phyloP scores from a whole-genome alignment of 2,329 filamentous ascomycete species.

The Aspergillus felis region DNA sequence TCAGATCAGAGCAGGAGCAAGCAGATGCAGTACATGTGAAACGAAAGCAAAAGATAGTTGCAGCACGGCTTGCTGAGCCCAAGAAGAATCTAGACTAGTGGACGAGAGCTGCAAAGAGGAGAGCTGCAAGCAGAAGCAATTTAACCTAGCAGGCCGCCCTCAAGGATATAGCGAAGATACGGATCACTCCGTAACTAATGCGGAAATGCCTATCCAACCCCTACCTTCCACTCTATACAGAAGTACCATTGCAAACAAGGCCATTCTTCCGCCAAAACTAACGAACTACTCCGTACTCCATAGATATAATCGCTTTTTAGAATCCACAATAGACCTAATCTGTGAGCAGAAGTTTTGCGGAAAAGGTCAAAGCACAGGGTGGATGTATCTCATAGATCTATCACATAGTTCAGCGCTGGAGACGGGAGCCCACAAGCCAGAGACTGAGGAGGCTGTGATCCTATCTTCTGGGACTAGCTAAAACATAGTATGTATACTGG shows the following conservation, averaged over 20 bases:
- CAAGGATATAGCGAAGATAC: too few species aligned
- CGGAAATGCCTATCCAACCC: too few species aligned
- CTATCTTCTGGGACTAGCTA: neutral
- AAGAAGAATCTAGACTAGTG: neutral
- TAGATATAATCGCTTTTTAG: neutral
- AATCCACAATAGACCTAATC: neutral
- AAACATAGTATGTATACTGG: neutral
- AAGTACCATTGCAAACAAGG: neutral
- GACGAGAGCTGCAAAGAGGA: neutral
- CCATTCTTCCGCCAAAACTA: neutral
- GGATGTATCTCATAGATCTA: conserved; percentile 14
- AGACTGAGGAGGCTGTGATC: neutral
- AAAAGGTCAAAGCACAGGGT: neutral
- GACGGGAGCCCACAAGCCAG: neutral
- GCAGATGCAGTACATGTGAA: neutral
- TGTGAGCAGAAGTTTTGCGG: neutral
- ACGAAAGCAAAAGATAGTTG: neutral
- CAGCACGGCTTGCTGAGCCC: neutral
- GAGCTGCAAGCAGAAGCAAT: neutral
- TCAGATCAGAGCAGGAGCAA: neutral
- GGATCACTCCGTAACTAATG: too few species aligned
- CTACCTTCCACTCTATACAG: too few species aligned
- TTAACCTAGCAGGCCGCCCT: too few species aligned
- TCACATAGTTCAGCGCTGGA: conserved; percentile 9
- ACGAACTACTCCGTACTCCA: neutral